Conservation (phyloP, 2,329 filamentous ascomycete genomes). For the Fusarium paranaense region DNA sequence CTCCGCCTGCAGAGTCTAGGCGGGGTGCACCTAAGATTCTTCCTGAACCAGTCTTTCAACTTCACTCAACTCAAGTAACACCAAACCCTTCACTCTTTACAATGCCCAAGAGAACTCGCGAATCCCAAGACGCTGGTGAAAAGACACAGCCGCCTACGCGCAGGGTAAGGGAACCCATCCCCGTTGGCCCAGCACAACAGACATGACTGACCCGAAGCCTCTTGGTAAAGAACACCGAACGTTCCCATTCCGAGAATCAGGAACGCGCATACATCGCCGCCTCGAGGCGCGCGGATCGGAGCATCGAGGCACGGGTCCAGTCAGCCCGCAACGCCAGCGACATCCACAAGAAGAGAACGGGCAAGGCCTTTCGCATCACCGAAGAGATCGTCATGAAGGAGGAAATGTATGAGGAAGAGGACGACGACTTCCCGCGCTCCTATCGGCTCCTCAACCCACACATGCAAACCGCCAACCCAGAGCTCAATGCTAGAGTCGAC, state of each 20-base stretch:
- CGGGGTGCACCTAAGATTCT: not conserved
- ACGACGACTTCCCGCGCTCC: constrained; percentile 79
- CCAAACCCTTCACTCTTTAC: not conserved
- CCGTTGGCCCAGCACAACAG: too few species aligned
- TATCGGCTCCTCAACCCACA: constrained; percentile 73
- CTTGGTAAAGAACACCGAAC: constrained; percentile 67
- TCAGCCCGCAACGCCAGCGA: constrained; percentile 90
- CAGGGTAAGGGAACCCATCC: constrained; percentile 41
- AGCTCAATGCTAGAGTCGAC: constrained; percentile 72
- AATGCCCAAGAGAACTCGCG: constrained; percentile 56
- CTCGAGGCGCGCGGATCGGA: constrained; percentile 86
- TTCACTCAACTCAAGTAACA: not conserved
- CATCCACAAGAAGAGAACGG: constrained; percentile 89
- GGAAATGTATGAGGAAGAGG: constrained; percentile 97
- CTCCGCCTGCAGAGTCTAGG: not conserved
- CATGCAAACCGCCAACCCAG: constrained; percentile 68
- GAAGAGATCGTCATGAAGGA: constrained; percentile 89
- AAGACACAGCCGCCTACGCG: constrained; percentile 43
- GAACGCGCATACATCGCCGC: constrained; percentile 93
- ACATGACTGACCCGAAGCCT: constrained; percentile 2
- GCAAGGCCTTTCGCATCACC: constrained; percentile 82
- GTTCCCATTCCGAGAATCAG: constrained; percentile 84
- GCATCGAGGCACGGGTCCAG: constrained; percentile 86
- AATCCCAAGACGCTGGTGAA: constrained; percentile 46
- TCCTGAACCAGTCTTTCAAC: not conserved